A percentile compares a stretch with the other conserved stretches of the same genome.
phyloP scores from a whole-genome alignment of 2,329 filamentous ascomycete species.

The Diaporthe citriasiana region DNA sequence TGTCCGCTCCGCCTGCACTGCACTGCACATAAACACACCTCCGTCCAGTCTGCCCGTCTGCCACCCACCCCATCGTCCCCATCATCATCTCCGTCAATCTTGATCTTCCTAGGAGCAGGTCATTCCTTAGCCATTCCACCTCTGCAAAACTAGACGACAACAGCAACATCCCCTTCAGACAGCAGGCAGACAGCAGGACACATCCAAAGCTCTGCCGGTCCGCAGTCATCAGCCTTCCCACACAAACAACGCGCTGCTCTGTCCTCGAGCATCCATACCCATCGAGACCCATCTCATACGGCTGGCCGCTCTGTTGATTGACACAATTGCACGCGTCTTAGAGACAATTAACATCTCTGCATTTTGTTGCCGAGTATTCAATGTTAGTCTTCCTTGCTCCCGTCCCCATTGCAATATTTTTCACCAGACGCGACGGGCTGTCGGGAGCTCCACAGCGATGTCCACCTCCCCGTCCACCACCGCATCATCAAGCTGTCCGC shows the following conservation, averaged over 20 bases:
- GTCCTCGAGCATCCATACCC: constrained; percentile 22
- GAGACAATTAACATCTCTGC: constrained; percentile 38
- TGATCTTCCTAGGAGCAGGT: constrained; percentile 37
- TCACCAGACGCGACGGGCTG: constrained; percentile 39
- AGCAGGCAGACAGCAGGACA: constrained; percentile 22
- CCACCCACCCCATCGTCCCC: constrained; percentile 22
- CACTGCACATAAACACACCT: constrained; percentile 37
- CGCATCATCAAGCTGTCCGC: constrained; percentile 33
- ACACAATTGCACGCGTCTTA: constrained; percentile 37
- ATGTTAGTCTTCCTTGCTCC: constrained; percentile 36
- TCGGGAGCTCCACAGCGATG: constrained; percentile 37
- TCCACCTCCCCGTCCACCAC: constrained; percentile 32
- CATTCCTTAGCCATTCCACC: constrained; percentile 25
- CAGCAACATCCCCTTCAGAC: constrained; percentile 28
- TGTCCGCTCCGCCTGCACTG: constrained; percentile 35
- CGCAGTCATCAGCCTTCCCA: constrained; percentile 9
- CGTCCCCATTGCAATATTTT: constrained; percentile 36
- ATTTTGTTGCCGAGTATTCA: constrained; percentile 37
- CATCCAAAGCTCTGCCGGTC: constrained; percentile 29
- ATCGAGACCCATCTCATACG: constrained; percentile 23
- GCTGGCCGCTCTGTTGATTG: constrained; percentile 32
- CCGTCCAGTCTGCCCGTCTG: constrained; percentile 35
- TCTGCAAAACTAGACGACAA: constrained; percentile 27
- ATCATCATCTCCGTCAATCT: constrained; percentile 34
- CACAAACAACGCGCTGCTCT: constrained; percentile 24